These are phyloP conservation scores for Nothophoma quercina DNA, from an alignment of 2,329 filamentous ascomycete species.

Conservation along the genomic window DNA sequence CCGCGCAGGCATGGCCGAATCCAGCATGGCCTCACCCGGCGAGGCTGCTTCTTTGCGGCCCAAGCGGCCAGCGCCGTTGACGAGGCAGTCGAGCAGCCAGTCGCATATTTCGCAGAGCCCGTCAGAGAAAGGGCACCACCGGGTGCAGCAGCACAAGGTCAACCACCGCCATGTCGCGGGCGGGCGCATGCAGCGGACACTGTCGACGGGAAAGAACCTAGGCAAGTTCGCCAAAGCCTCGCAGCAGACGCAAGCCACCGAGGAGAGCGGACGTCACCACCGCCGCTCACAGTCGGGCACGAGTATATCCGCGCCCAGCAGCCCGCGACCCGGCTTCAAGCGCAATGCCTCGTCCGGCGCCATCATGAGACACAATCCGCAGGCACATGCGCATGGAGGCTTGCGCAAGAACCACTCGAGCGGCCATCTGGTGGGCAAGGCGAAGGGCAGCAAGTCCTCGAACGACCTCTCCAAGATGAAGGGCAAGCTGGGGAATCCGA, in stretches of 20 bases:
- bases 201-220: slow-evolving; percentile 53
- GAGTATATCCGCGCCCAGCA: slow-evolving; percentile 45
- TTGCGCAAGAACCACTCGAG: slow-evolving; percentile 55
- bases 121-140: slow-evolving; percentile 38
- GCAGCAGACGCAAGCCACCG: slow-evolving; percentile 31
- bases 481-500: slow-evolving; percentile 40
- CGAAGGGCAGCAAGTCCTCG: slow-evolving; percentile 49
- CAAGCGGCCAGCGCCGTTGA: slow-evolving; percentile 45
- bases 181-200: slow-evolving; percentile 50
- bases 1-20: slow-evolving; percentile 30
- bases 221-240: slow-evolving; percentile 50
- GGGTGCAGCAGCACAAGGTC: slow-evolving; percentile 41
- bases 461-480: slow-evolving; percentile 40
- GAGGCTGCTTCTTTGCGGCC: slow-evolving; percentile 46
- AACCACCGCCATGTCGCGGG: slow-evolving; percentile 52
- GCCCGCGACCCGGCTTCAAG: slow-evolving; percentile 51
- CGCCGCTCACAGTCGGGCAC: slow-evolving; percentile 49
- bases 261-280: slow-evolving; percentile 46
- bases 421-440: slow-evolving; percentile 53
- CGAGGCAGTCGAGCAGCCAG: slow-evolving; percentile 48
- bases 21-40: slow-evolving; percentile 47
- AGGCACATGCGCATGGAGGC: slow-evolving; percentile 43
- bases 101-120: slow-evolving; percentile 50
- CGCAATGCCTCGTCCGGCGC: slow-evolving; percentile 53
- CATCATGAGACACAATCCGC: slow-evolving; percentile 44